Percentiles rank a stretch among this genome's conserved stretches.
Evolutionary conservation across 257 asterid species (phyloP).

Genomic region (Linderniella brevidens): DNA sequence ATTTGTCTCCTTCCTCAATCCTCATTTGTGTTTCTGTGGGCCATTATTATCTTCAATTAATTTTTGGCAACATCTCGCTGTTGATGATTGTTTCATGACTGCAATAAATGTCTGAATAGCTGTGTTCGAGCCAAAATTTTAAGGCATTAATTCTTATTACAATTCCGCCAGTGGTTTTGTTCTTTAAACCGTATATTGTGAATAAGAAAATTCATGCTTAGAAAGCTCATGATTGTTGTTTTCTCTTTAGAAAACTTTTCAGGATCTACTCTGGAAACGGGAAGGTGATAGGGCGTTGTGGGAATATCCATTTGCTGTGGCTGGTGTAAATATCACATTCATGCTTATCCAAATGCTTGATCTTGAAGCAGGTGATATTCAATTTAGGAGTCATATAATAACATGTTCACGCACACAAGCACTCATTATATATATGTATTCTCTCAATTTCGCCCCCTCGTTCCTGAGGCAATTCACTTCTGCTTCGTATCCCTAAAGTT

Average conservation of each 20-base stretch:
- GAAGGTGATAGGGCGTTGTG: constrained; percentile 93
- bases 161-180: too few species aligned
- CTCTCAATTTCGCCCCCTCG: too few species aligned
- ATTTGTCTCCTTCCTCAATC: constrained; percentile 3
- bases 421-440: background rate
- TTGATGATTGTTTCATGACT: too few species aligned
- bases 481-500: too few species aligned
- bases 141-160: too few species aligned
- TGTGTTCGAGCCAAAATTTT: too few species aligned
- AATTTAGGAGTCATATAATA: too few species aligned
- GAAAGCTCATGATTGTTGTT: constrained; percentile 11
- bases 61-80: too few species aligned
- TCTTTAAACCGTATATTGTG: background rate
- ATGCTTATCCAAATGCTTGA: constrained; percentile 99
- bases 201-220: constrained; percentile 1
- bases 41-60: too few species aligned
- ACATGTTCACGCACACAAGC: too few species aligned
- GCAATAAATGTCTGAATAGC: too few species aligned
- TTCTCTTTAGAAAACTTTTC: constrained; percentile 71
- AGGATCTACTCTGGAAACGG: constrained; percentile 86
- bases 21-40: background rate
- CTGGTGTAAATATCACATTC: constrained; percentile 95
- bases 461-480: too few species aligned
- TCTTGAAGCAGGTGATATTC: constrained; percentile 71
- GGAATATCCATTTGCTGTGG: constrained; percentile 99